Percentiles rank a stretch among this genome's conserved stretches.
These are phyloP conservation scores for Trametes versicolor DNA, from an alignment of 1,284 basidiomycete species.

Conservation along the genomic window DNA sequence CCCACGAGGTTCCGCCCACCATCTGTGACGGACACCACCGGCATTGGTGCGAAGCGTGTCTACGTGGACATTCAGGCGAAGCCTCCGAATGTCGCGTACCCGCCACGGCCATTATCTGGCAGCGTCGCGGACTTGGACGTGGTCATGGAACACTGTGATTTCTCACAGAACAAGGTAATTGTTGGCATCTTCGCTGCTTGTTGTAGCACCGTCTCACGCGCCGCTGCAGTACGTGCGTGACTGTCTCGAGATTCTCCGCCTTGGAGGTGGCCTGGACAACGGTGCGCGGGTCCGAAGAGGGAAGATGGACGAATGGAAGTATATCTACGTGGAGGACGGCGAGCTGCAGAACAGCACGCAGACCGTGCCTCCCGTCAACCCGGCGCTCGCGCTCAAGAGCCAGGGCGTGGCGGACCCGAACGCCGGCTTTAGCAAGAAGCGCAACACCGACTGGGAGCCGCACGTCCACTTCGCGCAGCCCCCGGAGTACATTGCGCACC, in stretches of 20 bases:
- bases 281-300: constrained; percentile 66
- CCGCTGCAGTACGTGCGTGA: constrained; percentile 74
- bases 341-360: constrained; percentile 52
- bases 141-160: constrained; percentile 92
- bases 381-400: constrained; percentile 34
- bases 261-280: constrained; percentile 76
- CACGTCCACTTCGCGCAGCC: constrained; percentile 49
- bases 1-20: constrained; percentile 55
- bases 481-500: constrained; percentile 51
- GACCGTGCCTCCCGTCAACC: constrained; percentile 30
- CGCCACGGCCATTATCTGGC: constrained; percentile 86
- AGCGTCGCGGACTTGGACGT: constrained; percentile 89
- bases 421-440: constrained; percentile 33
- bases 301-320: constrained; percentile 71
- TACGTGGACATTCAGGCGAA: constrained; percentile 78
- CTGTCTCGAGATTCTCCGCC: constrained; percentile 77
- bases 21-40: constrained; percentile 56
- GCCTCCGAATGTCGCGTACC: constrained; percentile 72
- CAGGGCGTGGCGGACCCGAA: constrained; percentile 34
- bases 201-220: constrained; percentile 4
- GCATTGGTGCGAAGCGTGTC: constrained; percentile 78
- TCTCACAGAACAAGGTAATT: constrained; percentile 78
- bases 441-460: constrained; percentile 53
- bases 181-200: not conserved
- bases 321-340: constrained; percentile 70